A percentile compares a stretch with the other conserved stretches of the same genome.
Conservation (phyloP, 352 stramenopile species). For the Pythium graminicola region DNA sequence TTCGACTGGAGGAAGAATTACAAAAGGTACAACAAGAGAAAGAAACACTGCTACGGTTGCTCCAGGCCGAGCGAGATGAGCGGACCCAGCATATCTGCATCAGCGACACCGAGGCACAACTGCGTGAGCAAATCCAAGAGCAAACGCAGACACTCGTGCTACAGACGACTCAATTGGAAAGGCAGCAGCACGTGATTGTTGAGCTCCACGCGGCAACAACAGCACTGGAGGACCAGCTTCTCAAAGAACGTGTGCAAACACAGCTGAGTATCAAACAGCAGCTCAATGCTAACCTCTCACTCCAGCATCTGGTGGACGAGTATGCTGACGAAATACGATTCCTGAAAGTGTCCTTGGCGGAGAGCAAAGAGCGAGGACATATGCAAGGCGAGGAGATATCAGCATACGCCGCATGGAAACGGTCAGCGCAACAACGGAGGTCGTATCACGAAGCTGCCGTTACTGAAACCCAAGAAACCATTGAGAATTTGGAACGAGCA, state of each 20-base stretch:
- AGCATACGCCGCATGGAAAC: conserved; percentile 8
- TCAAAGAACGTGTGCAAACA: not conserved
- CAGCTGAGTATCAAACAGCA: conserved; percentile 7
- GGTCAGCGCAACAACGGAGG: not conserved
- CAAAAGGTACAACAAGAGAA: conserved; percentile 6
- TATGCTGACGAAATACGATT: not conserved
- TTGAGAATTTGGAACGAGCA: conserved; percentile 3
- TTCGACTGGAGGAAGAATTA: conserved; percentile 10
- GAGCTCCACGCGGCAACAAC: conserved; percentile 23
- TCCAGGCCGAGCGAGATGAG: conserved; percentile 8
- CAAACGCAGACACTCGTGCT: conserved; percentile 13
- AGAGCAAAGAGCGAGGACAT: conserved; percentile 8
- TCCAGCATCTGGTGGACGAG: conserved; percentile 11
- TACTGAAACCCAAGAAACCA: not conserved
- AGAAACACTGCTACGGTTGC: not conserved
- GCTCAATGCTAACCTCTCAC: conserved; percentile 6
- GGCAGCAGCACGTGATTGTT: conserved; percentile 29
- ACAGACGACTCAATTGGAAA: conserved; percentile 20
- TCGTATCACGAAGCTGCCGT: not conserved
- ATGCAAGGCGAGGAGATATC: conserved; percentile 20
- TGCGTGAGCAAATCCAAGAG: not conserved
- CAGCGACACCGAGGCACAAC: not conserved
- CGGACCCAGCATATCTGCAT: conserved; percentile 2
- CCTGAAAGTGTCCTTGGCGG: not conserved
- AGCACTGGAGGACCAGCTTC: conserved; percentile 18